These are phyloP conservation scores for Jimgerdemannia lactiflua DNA, from an alignment of 192 early-diverging fungal species.

Conservation along the genomic window DNA sequence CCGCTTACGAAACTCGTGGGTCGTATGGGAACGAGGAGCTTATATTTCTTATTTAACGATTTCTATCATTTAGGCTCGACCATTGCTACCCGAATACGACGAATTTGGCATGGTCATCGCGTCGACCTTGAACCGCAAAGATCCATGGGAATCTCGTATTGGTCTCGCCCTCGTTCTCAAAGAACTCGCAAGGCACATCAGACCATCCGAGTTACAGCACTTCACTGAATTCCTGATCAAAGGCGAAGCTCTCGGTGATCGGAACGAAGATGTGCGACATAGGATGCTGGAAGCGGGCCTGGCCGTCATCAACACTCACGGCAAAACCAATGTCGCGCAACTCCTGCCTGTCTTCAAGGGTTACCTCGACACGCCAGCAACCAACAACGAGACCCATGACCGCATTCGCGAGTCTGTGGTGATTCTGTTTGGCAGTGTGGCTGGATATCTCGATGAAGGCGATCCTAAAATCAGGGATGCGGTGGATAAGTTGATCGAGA, in stretches of 20 bases:
- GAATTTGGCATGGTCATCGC: slow-evolving; percentile 87
- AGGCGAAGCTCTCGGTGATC: slow-evolving; percentile 85
- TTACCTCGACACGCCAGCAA: slow-evolving; percentile 71
- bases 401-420: slow-evolving; percentile 89
- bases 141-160: slow-evolving; percentile 77
- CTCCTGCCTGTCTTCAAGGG: slow-evolving; percentile 78
- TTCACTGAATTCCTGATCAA: slow-evolving; percentile 75
- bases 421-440: slow-evolving; percentile 87
- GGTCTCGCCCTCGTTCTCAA: slow-evolving; percentile 80
- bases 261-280: slow-evolving; percentile 70
- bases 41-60: slow-evolving; percentile 34
- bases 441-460: slow-evolving; percentile 76
- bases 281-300: slow-evolving; percentile 88
- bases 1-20: background rate
- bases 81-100: slow-evolving; percentile 87
- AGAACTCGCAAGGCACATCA: slow-evolving; percentile 60
- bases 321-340: slow-evolving; percentile 57
- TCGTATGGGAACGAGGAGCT: slow-evolving; percentile 5
- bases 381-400: slow-evolving; percentile 75
- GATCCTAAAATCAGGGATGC: slow-evolving; percentile 76
- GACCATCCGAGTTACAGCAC: slow-evolving; percentile 1
- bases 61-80: slow-evolving; percentile 27
- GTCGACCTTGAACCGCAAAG: slow-evolving; percentile 75
- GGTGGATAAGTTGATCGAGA: slow-evolving; percentile 84
- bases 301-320: slow-evolving; percentile 68